Evolutionary conservation across 2,329 filamentous ascomycete genomes (phyloP), one percentile per base, ranked within the genome.

Genomic region (Colletotrichum tofieldiae): DNA sequence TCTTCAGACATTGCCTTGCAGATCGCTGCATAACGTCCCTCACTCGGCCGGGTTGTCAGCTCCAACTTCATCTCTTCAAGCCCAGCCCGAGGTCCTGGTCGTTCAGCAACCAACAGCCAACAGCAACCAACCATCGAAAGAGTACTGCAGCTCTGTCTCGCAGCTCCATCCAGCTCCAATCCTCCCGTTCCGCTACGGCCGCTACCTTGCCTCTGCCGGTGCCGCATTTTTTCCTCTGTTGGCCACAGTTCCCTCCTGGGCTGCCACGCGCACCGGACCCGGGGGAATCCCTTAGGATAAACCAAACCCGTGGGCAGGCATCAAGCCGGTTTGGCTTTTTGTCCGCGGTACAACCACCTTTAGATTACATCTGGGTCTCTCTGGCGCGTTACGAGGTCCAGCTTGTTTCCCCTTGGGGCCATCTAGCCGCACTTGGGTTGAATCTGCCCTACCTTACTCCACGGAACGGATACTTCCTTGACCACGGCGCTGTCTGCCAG

Each of bases 301-400:
- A 41, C 55, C 70, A 67, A 69, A 65, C 54, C 54, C 52, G 39
- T 64, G 59, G 60, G 65, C 70, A 72, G 52, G 54, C 59, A 60
- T 64, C 51, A 29, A 43, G 37, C 59, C 47, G 14, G 39, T 64
- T 60, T 64, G 65, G 52, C 65, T 52, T 62, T 39, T 51, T 64
- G 63, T 55, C 52, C 14, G 43, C 65, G 52, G 69, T 69, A 64
- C 65, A 64, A 68, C 52, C 59, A 67, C 65, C 60, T 45, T 72
- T 55, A 72, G 59, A 72, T 72, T 72, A 60, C 70, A 60, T 72
- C 65, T 72, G 70, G 70, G 70, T n/a, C n/a, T 69, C 70, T 64
- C 70, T 55, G 43, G 65, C 32, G 43, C 59, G 59, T 59, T 72
- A 69, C 70, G 65, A 72, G 65, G 70, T 55, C 52, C 69, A 72